phyloP scores from a whole-genome alignment of 148 eudicot genomes.

The Silene conica region DNA sequence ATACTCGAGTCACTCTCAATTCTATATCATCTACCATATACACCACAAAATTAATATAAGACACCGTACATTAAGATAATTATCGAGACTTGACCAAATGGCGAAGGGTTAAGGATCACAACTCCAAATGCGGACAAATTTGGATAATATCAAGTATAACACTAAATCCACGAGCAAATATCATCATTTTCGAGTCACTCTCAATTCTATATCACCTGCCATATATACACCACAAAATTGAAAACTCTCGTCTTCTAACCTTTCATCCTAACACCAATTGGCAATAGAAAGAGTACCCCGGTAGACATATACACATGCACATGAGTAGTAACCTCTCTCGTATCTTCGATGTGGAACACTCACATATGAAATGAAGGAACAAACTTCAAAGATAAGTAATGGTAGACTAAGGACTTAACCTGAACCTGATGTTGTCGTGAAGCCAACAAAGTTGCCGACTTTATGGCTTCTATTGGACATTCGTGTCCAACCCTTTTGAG shows the following conservation, averaged over 20 bases:
- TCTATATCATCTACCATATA: too few species aligned
- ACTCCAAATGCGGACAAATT: neutral
- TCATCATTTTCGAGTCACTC: neutral
- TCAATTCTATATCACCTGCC: neutral
- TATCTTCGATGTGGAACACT: neutral
- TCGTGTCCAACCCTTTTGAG: too few species aligned
- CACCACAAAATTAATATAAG: too few species aligned
- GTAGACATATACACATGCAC: neutral
- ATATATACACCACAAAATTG: neutral
- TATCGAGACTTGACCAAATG: neutral
- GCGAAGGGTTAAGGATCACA: too few species aligned
- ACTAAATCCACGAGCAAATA: neutral
- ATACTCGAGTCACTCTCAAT: too few species aligned
- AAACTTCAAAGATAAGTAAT: too few species aligned
- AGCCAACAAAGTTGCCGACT: too few species aligned
- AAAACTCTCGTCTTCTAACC: neutral
- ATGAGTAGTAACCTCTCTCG: neutral
- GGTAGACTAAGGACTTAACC: neutral
- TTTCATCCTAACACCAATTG: neutral
- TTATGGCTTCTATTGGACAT: too few species aligned
- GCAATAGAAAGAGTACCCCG: neutral
- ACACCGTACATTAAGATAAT: neutral
- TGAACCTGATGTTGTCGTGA: too few species aligned
- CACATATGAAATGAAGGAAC: neutral
- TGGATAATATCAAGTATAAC: neutral